phyloP scores from a whole-genome alignment of 2,329 filamentous ascomycete genomes.

The Colletotrichum eleusines region DNA sequence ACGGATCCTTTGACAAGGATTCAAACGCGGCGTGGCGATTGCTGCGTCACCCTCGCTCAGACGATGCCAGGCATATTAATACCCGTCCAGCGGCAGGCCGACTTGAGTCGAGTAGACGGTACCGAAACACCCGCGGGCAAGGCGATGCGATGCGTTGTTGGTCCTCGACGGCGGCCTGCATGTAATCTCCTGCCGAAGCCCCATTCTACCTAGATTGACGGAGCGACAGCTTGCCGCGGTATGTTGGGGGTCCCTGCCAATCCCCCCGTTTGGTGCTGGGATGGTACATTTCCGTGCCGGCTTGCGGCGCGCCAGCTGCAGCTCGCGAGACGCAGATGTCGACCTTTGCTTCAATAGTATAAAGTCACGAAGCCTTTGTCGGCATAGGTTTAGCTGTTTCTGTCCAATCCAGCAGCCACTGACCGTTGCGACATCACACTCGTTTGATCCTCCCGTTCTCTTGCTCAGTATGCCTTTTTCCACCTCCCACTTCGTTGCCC shows the following conservation, averaged over 20 bases:
- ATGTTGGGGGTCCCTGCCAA: slow-evolving; percentile 11
- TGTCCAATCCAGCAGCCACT: neutral
- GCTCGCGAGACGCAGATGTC: slow-evolving; percentile 44
- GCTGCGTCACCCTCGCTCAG: neutral
- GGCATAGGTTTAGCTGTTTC: slow-evolving; percentile 19
- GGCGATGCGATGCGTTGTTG: slow-evolving; percentile 13
- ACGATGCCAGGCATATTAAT: neutral
- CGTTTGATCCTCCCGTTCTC: slow-evolving; percentile 42
- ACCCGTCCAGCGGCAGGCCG: neutral
- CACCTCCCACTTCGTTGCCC: slow-evolving; percentile 45
- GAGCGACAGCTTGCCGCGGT: neutral
- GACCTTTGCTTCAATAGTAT: slow-evolving; percentile 29
- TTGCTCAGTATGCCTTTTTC: slow-evolving; percentile 44
- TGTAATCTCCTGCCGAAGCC: slow-evolving; percentile 8
- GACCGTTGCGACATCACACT: slow-evolving; percentile 41
- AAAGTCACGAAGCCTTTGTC: slow-evolving; percentile 28
- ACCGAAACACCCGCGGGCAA: slow-evolving; percentile 17
- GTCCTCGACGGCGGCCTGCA: slow-evolving; percentile 30
- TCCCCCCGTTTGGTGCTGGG: slow-evolving; percentile 12
- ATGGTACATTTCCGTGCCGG: neutral
- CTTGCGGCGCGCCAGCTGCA: slow-evolving; percentile 8
- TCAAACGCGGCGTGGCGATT: neutral
- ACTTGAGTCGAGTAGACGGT: neutral
- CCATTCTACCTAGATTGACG: slow-evolving; percentile 22
- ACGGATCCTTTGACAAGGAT: neutral